Conservation (phyloP, 2,329 filamentous ascomycete genomes). For the Dendrostoma leiphaemia region DNA sequence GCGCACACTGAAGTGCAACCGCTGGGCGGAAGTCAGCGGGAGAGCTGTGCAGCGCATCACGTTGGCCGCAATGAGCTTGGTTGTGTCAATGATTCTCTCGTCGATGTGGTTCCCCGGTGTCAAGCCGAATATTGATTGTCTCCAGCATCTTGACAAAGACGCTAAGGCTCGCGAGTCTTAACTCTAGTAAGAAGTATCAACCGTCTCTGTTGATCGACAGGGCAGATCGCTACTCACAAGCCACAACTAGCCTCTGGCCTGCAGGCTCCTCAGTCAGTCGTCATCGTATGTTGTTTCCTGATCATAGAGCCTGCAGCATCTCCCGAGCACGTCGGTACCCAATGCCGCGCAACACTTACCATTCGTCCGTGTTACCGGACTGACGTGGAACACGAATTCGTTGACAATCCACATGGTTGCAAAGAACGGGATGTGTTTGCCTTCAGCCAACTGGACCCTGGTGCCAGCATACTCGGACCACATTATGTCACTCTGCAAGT, state of each 20-base stretch:
- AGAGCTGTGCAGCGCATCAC: too few relatives aligned
- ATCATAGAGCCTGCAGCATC: constrained; percentile 7
- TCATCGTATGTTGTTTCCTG: neutral
- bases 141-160: neutral
- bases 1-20: too few relatives aligned
- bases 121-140: too few relatives aligned
- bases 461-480: too few relatives aligned
- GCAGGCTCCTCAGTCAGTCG: neutral
- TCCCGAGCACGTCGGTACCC: constrained; percentile 6
- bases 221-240: neutral
- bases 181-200: neutral
- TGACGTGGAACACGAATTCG: too few relatives aligned
- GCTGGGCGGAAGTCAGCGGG: too few relatives aligned
- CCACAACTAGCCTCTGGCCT: neutral
- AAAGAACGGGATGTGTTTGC: neutral
- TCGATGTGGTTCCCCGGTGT: too few relatives aligned
- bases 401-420: neutral
- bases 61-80: too few relatives aligned
- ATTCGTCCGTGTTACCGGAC: neutral
- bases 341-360: constrained; percentile 4
- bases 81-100: too few relatives aligned
- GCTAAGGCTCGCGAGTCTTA: too few relatives aligned
- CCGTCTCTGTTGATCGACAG: neutral
- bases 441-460: neutral
- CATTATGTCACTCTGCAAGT: too few relatives aligned